A percentile compares a stretch with the other conserved stretches of the same genome.
Evolutionary conservation across 2,329 filamentous ascomycete species (phyloP).

Genomic region (Sporothrix euskadiensis): DNA sequence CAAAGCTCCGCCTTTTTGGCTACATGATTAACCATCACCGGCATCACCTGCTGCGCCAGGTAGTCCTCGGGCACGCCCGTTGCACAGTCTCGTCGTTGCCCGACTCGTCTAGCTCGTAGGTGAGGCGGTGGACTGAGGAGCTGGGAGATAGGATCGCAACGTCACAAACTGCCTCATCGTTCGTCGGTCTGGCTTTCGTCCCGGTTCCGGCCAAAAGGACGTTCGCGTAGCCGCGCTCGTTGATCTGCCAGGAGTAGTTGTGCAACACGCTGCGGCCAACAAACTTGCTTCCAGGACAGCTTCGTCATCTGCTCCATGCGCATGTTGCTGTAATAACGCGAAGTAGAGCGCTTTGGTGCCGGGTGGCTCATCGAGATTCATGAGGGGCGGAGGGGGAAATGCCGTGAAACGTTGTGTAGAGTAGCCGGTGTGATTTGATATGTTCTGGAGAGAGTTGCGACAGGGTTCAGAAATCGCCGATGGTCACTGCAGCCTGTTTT

Average conservation of each 20-base stretch:
- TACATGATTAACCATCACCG: not conserved
- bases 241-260: constrained; percentile 50
- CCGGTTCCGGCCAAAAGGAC: constrained; percentile 36
- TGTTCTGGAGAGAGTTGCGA: not conserved
- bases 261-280: constrained; percentile 44
- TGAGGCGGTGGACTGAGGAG: constrained; percentile 43
- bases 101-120: constrained; percentile 43
- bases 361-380: not conserved
- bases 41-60: not conserved
- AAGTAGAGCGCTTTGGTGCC: constrained; percentile 41
- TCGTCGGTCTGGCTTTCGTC: not conserved
- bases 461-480: not conserved
- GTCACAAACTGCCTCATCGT: not conserved
- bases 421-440: not conserved
- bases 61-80: constrained; percentile 36
- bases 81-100: constrained; percentile 40
- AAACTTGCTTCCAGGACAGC: constrained; percentile 45
- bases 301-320: constrained; percentile 48
- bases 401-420: not conserved
- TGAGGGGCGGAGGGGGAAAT: not conserved
- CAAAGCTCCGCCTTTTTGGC: not conserved
- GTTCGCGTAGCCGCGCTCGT: constrained; percentile 50
- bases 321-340: constrained; percentile 51
- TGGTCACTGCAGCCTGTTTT: not conserved
- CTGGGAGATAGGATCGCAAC: no score